Percentiles rank a stretch among this genome's conserved stretches.
These are phyloP conservation scores for Penicillium robsamsonii DNA, from an alignment of 495 filamentous ascomycete species.

Conservation along the genomic window DNA sequence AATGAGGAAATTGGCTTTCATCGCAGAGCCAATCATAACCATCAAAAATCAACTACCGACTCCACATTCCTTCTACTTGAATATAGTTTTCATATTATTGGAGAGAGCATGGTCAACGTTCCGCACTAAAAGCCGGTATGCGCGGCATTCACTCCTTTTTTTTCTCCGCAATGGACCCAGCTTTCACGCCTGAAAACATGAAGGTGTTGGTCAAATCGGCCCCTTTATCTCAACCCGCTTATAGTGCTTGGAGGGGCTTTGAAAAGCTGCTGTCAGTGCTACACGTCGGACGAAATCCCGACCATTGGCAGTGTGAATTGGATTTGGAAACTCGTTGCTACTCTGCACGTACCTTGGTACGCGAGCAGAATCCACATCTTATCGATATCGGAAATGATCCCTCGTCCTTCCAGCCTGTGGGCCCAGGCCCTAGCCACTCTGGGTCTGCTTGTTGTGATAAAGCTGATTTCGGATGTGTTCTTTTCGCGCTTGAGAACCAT, in stretches of 20 bases:
- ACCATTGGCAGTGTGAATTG: background rate
- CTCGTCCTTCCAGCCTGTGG: slow-evolving; percentile 12
- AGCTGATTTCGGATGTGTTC: slow-evolving; percentile 15
- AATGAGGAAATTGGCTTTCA: background rate
- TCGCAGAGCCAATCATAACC: slow-evolving; percentile 8
- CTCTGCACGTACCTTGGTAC: slow-evolving; percentile 1
- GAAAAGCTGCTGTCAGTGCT: background rate
- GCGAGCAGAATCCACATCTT: background rate
- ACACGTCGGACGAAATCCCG: background rate
- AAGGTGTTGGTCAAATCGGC: background rate
- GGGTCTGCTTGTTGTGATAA: slow-evolving; percentile 13
- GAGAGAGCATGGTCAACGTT: background rate
- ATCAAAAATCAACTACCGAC: background rate
- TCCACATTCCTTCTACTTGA: slow-evolving; percentile 10
- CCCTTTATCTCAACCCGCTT: background rate
- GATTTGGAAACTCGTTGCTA: background rate
- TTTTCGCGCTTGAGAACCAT: slow-evolving; percentile 28
- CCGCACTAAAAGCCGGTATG: background rate
- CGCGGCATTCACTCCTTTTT: background rate
- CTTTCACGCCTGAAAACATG: background rate
- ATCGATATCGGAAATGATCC: slow-evolving; percentile 3
- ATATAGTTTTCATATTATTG: slow-evolving; percentile 1
- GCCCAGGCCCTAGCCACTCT: slow-evolving; percentile 9
- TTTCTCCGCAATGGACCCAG: background rate
- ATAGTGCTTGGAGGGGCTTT: background rate